These are phyloP conservation scores for Cubamyces sp. DNA, from an alignment of 768 basidiomycete genomes.

Conservation along the genomic window DNA sequence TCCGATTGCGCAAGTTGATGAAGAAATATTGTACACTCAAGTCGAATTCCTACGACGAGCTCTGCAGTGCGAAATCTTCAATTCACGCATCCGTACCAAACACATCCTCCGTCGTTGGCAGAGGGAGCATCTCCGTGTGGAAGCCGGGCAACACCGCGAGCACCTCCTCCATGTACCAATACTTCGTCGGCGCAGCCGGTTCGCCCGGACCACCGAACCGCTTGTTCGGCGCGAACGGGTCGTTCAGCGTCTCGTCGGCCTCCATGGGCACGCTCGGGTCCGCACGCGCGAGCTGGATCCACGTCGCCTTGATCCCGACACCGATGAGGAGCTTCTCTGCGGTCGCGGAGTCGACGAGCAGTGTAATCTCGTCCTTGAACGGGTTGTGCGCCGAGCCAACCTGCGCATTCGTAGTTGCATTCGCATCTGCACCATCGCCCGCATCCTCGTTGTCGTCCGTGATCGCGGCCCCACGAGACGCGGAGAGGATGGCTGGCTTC, in stretches of 20 bases:
- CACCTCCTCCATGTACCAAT: slow-evolving; percentile 67
- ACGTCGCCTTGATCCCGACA: slow-evolving; percentile 66
- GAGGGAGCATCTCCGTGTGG: slow-evolving; percentile 39
- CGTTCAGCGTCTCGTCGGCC: slow-evolving; percentile 6
- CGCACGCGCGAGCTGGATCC: slow-evolving; percentile 64
- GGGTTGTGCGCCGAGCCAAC: slow-evolving; percentile 48
- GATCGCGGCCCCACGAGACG: slow-evolving; percentile 44
- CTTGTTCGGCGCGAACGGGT: slow-evolving; percentile 27
- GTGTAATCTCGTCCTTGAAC: slow-evolving; percentile 58
- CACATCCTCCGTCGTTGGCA: slow-evolving; percentile 22
- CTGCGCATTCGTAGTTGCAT: slow-evolving; percentile 1
- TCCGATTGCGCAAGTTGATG: no score
- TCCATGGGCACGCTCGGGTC: slow-evolving; percentile 26
- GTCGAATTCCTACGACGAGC: no score
- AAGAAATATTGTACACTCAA: no score
- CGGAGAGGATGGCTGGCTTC: slow-evolving; percentile 39
- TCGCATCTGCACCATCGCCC: no score
- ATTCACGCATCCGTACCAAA: slow-evolving; percentile 7
- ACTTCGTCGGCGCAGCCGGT: slow-evolving; percentile 35
- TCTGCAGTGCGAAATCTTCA: neutral
- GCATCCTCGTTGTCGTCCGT: slow-evolving; percentile 25
- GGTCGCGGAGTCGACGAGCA: slow-evolving; percentile 54
- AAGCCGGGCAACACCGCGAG: slow-evolving; percentile 58
- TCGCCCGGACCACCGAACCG: slow-evolving; percentile 29
- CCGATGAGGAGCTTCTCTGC: slow-evolving; percentile 50